Evolutionary conservation across 2,329 filamentous ascomycete species (phyloP).

Genomic region (Boeremia lycopersici): DNA sequence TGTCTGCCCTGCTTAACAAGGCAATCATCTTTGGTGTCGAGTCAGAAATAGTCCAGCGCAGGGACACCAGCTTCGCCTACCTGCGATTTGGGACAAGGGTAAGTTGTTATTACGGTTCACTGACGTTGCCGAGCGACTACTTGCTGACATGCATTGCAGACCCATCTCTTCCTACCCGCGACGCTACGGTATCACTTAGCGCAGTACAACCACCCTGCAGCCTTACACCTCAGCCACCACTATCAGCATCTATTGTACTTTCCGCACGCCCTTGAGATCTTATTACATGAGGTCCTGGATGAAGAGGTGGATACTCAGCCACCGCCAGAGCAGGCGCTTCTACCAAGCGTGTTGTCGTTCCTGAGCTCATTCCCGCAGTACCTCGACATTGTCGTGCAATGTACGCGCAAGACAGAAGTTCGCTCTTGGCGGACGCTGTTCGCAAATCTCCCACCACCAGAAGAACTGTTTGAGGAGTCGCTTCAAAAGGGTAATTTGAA

Average conservation of each 20-base stretch:
- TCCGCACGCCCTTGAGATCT: constrained; percentile 86
- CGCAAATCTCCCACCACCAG: constrained; percentile 84
- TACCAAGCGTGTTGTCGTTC: constrained; percentile 60
- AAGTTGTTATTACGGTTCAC: constrained; percentile 45
- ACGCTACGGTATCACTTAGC: constrained; percentile 80
- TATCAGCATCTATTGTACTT: constrained; percentile 92
- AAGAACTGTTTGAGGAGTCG: constrained; percentile 92
- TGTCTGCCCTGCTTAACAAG: constrained; percentile 86
- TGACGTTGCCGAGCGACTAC: constrained; percentile 2
- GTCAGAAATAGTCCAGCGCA: constrained; percentile 88
- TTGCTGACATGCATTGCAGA: constrained; percentile 59
- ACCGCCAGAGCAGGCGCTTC: constrained; percentile 54
- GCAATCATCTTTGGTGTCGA: constrained; percentile 90
- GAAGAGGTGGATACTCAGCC: constrained; percentile 81
- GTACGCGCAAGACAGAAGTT: constrained; percentile 94
- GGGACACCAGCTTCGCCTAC: constrained; percentile 89
- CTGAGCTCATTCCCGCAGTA: constrained; percentile 71
- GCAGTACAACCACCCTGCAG: constrained; percentile 77
- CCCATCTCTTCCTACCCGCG: constrained; percentile 90
- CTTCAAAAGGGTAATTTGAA: constrained; percentile 84
- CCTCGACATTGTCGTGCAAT: constrained; percentile 93
- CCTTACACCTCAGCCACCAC: constrained; percentile 79
- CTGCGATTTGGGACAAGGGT: constrained; percentile 87
- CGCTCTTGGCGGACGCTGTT: constrained; percentile 95
- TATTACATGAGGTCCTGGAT: constrained; percentile 91